A percentile compares a stretch with the other conserved stretches of the same genome.
Evolutionary conservation across 768 basidiomycete species (phyloP).

Genomic region (Tricholoma sp.): DNA sequence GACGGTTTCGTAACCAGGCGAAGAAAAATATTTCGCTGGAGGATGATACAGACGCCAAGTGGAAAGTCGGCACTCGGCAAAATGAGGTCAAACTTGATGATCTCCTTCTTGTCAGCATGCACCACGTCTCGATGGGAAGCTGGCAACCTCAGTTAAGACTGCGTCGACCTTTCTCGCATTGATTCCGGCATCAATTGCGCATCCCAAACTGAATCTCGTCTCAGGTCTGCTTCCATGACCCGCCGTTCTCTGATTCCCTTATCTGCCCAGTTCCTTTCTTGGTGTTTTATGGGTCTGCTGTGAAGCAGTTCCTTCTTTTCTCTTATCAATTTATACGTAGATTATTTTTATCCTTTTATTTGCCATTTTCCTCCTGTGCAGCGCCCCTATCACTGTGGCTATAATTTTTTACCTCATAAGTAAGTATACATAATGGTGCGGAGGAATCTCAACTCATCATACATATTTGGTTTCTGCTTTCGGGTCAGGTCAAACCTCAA

Average conservation of each 20-base stretch:
- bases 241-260: background rate
- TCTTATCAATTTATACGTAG: background rate
- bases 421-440: background rate
- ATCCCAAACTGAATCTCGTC: background rate
- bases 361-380: background rate
- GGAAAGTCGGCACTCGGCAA: constrained; percentile 56
- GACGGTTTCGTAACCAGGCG: constrained; percentile 32
- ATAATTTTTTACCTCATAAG: background rate
- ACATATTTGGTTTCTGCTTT: too few relatives aligned
- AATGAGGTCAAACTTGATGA: constrained; percentile 57
- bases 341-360: background rate
- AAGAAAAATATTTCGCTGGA: constrained; percentile 49
- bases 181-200: background rate
- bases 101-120: constrained; percentile 69
- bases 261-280: background rate
- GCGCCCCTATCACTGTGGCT: background rate
- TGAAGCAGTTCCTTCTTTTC: background rate
- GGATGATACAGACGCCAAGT: constrained; percentile 54
- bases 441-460: background rate
- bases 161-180: constrained; percentile 28
- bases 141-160: constrained; percentile 79
- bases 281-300: background rate
- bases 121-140: constrained; percentile 77
- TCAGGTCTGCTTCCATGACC: background rate
- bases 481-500: too few relatives aligned